Percentiles rank a stretch among this genome's conserved stretches.
Conservation (phyloP, 2,329 filamentous ascomycete genomes). For the Xylariaceae sp. region DNA sequence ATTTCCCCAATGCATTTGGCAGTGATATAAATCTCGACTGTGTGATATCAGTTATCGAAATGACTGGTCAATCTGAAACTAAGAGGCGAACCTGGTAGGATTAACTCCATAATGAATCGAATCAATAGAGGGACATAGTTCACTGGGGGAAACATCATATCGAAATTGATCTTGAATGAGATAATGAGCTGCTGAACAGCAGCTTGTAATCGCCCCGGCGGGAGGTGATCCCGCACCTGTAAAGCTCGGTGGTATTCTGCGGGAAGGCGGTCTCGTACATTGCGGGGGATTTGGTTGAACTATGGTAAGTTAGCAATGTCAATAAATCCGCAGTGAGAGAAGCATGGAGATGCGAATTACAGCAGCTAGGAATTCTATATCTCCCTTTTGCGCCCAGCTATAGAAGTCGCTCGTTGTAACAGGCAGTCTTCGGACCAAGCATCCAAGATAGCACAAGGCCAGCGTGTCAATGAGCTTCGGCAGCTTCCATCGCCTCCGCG, state of each 20-base stretch:
- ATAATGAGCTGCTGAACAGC: conserved; percentile 66
- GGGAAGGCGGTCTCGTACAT: conserved; percentile 70
- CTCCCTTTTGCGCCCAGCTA: conserved; percentile 69
- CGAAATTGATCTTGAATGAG: conserved; percentile 71
- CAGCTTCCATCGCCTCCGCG: conserved; percentile 56
- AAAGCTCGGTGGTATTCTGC: conserved; percentile 64
- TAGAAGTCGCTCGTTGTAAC: conserved; percentile 76
- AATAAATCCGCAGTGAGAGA: not conserved
- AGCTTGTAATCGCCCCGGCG: conserved; percentile 66
- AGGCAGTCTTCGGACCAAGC: conserved; percentile 75
- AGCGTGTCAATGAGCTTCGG: conserved; percentile 78
- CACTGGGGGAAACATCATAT: conserved; percentile 72
- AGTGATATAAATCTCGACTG: conserved; percentile 68
- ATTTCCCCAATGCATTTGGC: conserved; percentile 61
- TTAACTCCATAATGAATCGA: conserved; percentile 72
- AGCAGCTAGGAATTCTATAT: conserved; percentile 74
- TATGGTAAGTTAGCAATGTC: conserved; percentile 34
- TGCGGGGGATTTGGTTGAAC: conserved; percentile 64
- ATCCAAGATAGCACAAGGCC: conserved; percentile 79
- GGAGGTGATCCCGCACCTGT: conserved; percentile 56
- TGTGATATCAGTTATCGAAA: conserved; percentile 34
- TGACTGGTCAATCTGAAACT: not conserved
- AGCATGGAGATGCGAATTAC: conserved; percentile 47
- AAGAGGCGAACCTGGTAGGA: conserved; percentile 67
- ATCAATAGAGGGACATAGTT: conserved; percentile 73